Percentiles rank a stretch among this genome's conserved stretches.
These are phyloP conservation scores for Sclerotinia subarctica DNA, from an alignment of 2,329 filamentous ascomycete genomes.

Conservation along the genomic window DNA sequence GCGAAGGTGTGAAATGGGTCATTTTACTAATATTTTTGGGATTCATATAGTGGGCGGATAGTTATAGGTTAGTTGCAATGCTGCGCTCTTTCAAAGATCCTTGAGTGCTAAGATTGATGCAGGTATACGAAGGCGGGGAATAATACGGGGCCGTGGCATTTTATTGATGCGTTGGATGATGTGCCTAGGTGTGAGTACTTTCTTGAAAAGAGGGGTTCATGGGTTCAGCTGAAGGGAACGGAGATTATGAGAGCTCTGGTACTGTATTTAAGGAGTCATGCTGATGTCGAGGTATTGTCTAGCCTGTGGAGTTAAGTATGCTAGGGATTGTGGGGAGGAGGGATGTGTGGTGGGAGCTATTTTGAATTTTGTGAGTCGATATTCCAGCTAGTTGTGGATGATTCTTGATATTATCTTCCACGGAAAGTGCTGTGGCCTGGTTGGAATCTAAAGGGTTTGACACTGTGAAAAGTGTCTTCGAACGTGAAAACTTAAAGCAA, in stretches of 20 bases:
- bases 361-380: conserved; percentile 35
- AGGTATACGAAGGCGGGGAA: conserved; percentile 61
- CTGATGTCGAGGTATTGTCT: not conserved
- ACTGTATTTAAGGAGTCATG: not conserved
- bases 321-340: conserved; percentile 58
- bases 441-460: not conserved
- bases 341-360: conserved; percentile 58
- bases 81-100: not conserved
- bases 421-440: not conserved
- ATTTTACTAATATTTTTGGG: not conserved
- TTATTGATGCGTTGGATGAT: conserved; percentile 64
- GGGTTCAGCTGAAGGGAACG: too few relatives aligned
- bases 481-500: not conserved
- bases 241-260: not conserved
- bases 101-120: conserved; percentile 20
- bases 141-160: conserved; percentile 63
- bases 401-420: not conserved
- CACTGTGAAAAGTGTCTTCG: not conserved
- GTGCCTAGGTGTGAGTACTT: conserved; percentile 45
- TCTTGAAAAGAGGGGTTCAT: not conserved
- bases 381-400: not conserved
- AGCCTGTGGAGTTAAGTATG: conserved; percentile 55
- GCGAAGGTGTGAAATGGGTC: not conserved
- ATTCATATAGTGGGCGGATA: conserved; percentile 55
- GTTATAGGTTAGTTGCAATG: conserved; percentile 22